phyloP scores from a whole-genome alignment of 257 asterid species.

The Voacanga thouarsii region DNA sequence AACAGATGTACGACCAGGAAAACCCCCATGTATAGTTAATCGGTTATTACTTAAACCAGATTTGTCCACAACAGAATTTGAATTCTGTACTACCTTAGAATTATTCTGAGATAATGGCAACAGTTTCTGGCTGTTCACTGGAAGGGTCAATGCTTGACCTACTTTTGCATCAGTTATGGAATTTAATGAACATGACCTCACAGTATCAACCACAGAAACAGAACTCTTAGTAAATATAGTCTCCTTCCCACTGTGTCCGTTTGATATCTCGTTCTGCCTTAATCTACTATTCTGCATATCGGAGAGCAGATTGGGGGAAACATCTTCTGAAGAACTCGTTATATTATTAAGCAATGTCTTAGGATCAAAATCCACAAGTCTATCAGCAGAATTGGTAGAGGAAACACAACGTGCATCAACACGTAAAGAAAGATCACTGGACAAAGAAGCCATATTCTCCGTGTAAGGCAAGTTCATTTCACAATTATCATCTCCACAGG shows the following conservation, averaged over 20 bases:
- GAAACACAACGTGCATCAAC: constrained; percentile 24
- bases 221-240: constrained; percentile 24
- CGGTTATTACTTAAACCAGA: constrained; percentile 40
- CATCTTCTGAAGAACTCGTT: constrained; percentile 46
- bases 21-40: constrained; percentile 29
- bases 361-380: constrained; percentile 31
- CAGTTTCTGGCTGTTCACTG: constrained; percentile 16
- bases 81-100: constrained; percentile 31
- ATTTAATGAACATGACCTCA: constrained; percentile 23
- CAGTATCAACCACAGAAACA: constrained; percentile 31
- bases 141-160: constrained; percentile 13
- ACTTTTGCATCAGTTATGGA: constrained; percentile 23
- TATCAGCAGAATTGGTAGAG: constrained; percentile 39
- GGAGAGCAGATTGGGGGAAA: constrained; percentile 32
- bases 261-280: constrained; percentile 30
- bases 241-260: constrained; percentile 28
- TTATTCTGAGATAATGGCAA: constrained; percentile 27
- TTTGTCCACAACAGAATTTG: constrained; percentile 31
- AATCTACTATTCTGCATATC: constrained; percentile 11
- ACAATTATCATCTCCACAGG: constrained; percentile 19
- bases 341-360: constrained; percentile 28
- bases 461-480: constrained; percentile 16
- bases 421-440: constrained; percentile 23
- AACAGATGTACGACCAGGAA: constrained; percentile 34
- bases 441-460: constrained; percentile 22